phyloP scores from a whole-genome alignment of 352 stramenopile species.

The Pythium monospermum region DNA sequence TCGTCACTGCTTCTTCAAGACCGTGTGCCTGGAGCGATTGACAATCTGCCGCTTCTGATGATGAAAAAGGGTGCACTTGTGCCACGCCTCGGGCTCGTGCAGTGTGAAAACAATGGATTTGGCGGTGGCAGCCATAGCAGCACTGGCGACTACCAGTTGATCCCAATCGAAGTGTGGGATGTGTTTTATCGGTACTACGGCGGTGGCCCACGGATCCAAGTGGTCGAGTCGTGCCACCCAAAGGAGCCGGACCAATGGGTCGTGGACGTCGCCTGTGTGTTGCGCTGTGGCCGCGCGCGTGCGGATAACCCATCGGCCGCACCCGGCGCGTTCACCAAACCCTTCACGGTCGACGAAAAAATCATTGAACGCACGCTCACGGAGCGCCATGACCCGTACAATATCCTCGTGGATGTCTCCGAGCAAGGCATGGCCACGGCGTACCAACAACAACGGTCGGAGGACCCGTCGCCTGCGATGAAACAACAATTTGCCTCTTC shows the following conservation, averaged over 20 bases:
- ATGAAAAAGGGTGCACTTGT: constrained; percentile 44
- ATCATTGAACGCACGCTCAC: constrained; percentile 42
- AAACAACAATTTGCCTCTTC: background rate
- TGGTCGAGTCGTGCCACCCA: constrained; percentile 26
- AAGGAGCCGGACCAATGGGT: constrained; percentile 20
- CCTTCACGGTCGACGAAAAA: constrained; percentile 21
- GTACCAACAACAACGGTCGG: background rate
- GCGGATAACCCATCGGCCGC: constrained; percentile 23
- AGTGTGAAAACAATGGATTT: constrained; percentile 9
- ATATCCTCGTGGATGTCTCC: constrained; percentile 13
- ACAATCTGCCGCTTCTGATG: constrained; percentile 57
- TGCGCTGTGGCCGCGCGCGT: constrained; percentile 13
- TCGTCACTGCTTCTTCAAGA: background rate
- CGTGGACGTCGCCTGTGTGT: constrained; percentile 13
- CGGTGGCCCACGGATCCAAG: constrained; percentile 54
- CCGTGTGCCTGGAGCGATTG: constrained; percentile 37
- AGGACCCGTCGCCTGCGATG: constrained; percentile 2
- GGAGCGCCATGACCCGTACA: constrained; percentile 34
- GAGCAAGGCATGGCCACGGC: background rate
- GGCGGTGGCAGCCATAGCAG: constrained; percentile 11
- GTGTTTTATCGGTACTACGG: constrained; percentile 67
- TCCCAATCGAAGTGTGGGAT: constrained; percentile 66
- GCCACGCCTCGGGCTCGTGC: constrained; percentile 37
- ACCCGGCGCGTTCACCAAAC: constrained; percentile 13
- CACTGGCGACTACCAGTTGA: constrained; percentile 54